Conservation (phyloP, 2,329 filamentous ascomycete genomes). For the Fusarium sambucinum region DNA sequence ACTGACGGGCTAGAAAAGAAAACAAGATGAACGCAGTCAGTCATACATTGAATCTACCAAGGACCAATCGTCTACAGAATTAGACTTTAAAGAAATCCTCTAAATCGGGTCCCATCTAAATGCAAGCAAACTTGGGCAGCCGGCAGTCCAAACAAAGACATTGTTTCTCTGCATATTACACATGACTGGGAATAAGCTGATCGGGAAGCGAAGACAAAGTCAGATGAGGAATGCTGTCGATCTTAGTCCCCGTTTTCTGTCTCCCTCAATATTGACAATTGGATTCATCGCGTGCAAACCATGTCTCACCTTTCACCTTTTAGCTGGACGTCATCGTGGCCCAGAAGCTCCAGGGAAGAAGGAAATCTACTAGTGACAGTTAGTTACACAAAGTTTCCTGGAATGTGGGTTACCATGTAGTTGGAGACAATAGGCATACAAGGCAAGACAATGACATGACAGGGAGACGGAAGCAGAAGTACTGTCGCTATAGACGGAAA, state of each 20-base stretch:
- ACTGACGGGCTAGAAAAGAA: conserved; percentile 5
- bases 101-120: conserved; percentile 16
- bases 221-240: conserved; percentile 17
- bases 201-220: conserved; percentile 24
- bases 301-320: conserved; percentile 19
- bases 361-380: background rate
- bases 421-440: conserved; percentile 15
- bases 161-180: conserved; percentile 5
- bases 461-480: background rate
- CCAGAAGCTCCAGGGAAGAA: conserved; percentile 38
- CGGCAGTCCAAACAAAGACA: conserved; percentile 30
- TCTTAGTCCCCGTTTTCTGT: conserved; percentile 10
- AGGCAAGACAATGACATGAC: conserved; percentile 16
- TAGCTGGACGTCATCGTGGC: conserved; percentile 9
- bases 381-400: conserved; percentile 24
- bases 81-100: conserved; percentile 9
- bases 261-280: conserved; percentile 15
- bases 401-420: conserved; percentile 32
- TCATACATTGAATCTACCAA: conserved; percentile 3
- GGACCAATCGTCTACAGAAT: conserved; percentile 21
- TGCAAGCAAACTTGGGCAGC: conserved; percentile 6
- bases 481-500: background rate
- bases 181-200: conserved; percentile 11
- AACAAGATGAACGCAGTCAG: conserved; percentile 23
- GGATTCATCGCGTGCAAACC: conserved; percentile 17